These are phyloP conservation scores for Eucalyptus tenuipes DNA, from an alignment of 345 rosid genomes.

Conservation along the genomic window DNA sequence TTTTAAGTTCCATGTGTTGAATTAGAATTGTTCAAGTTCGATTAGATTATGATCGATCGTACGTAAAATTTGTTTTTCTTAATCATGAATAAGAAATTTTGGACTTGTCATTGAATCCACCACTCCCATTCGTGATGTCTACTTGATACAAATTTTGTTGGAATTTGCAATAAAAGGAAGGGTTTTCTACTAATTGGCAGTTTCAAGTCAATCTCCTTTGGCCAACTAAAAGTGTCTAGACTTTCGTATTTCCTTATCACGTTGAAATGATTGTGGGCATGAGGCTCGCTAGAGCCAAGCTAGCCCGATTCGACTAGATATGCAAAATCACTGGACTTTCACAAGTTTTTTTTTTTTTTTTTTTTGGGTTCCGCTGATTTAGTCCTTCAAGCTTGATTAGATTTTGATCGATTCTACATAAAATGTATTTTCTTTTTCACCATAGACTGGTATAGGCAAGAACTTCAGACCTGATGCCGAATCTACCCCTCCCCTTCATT, in stretches of 20 bases:
- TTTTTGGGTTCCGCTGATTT: rapidly evolving
- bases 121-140: neutral
- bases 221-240: rapidly evolving
- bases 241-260: neutral
- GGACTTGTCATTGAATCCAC: neutral
- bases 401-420: neutral
- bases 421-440: neutral
- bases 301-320: neutral
- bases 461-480: neutral
- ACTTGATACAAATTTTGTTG: neutral
- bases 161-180: neutral
- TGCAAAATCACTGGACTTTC: neutral
- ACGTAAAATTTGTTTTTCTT: too few species aligned
- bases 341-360: too few species aligned
- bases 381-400: neutral
- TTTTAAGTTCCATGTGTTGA: neutral
- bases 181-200: neutral
- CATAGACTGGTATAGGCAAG: neutral
- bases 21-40: neutral
- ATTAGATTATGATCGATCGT: neutral
- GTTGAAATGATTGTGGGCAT: neutral
- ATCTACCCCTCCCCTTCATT: neutral
- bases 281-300: neutral
- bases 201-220: neutral
- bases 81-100: neutral